Percentiles rank a stretch among this genome's conserved stretches.
Evolutionary conservation across 1,284 basidiomycete genomes (phyloP).

Genomic region (Tilletia setariae): DNA sequence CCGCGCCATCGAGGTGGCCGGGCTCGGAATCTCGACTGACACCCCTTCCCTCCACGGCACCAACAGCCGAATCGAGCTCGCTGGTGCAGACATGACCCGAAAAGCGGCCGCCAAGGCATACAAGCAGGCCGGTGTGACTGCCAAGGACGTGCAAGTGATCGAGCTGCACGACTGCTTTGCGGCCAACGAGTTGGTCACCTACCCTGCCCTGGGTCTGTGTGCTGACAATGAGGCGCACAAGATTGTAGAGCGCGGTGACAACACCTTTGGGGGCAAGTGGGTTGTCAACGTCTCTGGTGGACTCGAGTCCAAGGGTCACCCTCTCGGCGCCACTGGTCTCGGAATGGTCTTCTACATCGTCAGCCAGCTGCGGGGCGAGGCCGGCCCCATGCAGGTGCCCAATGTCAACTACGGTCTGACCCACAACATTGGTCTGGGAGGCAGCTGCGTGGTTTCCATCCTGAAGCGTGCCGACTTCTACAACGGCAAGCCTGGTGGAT

Average conservation of each 20-base stretch:
- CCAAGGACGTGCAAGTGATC: conserved; percentile 75
- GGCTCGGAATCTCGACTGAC: conserved; percentile 47
- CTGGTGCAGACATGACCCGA: conserved; percentile 64
- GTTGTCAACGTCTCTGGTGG: conserved; percentile 82
- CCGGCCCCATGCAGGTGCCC: conserved; percentile 61
- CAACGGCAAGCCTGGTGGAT: conserved; percentile 36
- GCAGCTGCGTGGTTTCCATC: conserved; percentile 41
- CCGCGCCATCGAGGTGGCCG: conserved; percentile 69
- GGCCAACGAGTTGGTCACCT: conserved; percentile 67
- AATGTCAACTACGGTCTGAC: conserved; percentile 75
- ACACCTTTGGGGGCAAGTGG: conserved; percentile 65
- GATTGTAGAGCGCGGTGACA: conserved; percentile 72
- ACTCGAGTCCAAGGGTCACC: conserved; percentile 75
- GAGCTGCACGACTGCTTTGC: conserved; percentile 83
- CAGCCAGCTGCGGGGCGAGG: conserved; percentile 59
- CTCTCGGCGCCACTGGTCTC: conserved; percentile 76
- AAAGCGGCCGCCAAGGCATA: conserved; percentile 70
- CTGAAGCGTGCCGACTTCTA: conserved; percentile 38
- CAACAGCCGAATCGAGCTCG: conserved; percentile 44
- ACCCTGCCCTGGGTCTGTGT: conserved; percentile 77
- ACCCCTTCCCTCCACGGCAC: conserved; percentile 43
- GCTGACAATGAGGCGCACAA: conserved; percentile 68
- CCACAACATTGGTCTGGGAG: conserved; percentile 79
- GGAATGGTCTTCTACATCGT: conserved; percentile 85
- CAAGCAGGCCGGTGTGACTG: conserved; percentile 67